Percentiles rank a stretch among this genome's conserved stretches.
These are phyloP conservation scores for Trichosporon sp. DNA, from an alignment of 1,284 basidiomycete genomes.

Conservation along the genomic window DNA sequence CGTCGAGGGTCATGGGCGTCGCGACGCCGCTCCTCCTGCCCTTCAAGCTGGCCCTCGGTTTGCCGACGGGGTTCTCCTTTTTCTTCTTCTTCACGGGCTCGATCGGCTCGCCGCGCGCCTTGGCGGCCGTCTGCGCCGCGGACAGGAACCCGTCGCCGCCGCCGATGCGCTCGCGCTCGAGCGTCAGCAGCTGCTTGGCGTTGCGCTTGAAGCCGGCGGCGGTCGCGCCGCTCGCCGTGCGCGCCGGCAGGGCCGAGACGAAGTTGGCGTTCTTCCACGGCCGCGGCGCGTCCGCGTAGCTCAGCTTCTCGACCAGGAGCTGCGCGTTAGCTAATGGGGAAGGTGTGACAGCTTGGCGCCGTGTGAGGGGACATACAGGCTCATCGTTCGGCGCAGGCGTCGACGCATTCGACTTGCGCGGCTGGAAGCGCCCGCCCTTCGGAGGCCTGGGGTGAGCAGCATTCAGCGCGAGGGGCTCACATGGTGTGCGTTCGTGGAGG, in stretches of 20 bases:
- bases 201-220: conserved; percentile 37
- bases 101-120: conserved; percentile 37
- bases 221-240: conserved; percentile 32
- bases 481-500: conserved; percentile 7
- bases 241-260: conserved; percentile 33
- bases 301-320: conserved; percentile 35
- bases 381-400: conserved; percentile 35
- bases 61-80: conserved; percentile 23
- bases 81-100: conserved; percentile 44
- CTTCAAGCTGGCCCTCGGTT: conserved; percentile 7
- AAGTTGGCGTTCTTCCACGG: conserved; percentile 44
- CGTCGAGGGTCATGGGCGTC: conserved; percentile 28
- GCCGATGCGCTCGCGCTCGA: conserved; percentile 42
- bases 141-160: conserved; percentile 45
- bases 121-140: conserved; percentile 34
- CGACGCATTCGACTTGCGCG: conserved; percentile 38
- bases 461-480: not conserved
- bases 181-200: conserved; percentile 46
- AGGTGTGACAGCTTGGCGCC: not conserved
- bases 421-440: conserved; percentile 14
- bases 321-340: not conserved
- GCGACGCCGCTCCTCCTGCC: conserved; percentile 21
- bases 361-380: conserved; percentile 12
- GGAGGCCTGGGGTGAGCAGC: conserved; percentile 15
- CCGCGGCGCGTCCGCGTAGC: conserved; percentile 40